Percentiles rank a stretch among this genome's conserved stretches.
Conservation (phyloP, 2,329 filamentous ascomycete species). For the Aspergillus sclerotialis region DNA sequence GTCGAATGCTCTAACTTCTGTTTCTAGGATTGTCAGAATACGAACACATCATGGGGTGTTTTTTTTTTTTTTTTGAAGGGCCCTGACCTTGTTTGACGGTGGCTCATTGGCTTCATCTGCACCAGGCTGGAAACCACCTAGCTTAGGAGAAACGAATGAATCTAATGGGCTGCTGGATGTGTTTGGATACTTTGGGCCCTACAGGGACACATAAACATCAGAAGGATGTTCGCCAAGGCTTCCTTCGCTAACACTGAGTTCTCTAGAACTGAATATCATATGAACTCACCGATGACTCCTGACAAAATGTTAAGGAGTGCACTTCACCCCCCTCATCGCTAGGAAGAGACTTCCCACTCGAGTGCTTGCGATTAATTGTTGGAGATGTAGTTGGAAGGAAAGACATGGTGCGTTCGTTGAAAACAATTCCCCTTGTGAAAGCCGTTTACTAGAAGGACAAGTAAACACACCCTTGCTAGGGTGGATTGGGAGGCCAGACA, state of each 20-base stretch:
- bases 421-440: conserved; percentile 1
- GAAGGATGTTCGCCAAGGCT: too few species aligned
- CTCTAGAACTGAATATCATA: neutral
- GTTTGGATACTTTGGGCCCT: conserved; percentile 20
- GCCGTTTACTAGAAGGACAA: conserved; percentile 1
- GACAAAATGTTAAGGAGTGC: conserved; percentile 13
- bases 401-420: conserved; percentile 17
- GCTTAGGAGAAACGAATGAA: conserved; percentile 26
- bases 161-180: conserved; percentile 20
- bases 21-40: conserved; percentile 37
- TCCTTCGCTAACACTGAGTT: too few species aligned
- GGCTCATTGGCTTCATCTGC: conserved; percentile 16
- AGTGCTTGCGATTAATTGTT: conserved; percentile 16
- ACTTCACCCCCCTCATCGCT: conserved; percentile 13
- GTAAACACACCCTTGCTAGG: too few species aligned
- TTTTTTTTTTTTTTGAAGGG: conserved; percentile 1
- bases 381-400: conserved; percentile 18
- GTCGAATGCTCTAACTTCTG: conserved; percentile 39
- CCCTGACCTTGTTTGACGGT: conserved; percentile 32
- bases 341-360: conserved; percentile 11
- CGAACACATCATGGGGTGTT: neutral
- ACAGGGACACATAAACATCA: neutral
- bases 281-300: conserved; percentile 21
- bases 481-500: too few species aligned
- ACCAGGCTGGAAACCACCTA: conserved; percentile 24